phyloP scores from a whole-genome alignment of 2,329 filamentous ascomycete species.

The Neophaeococcomyces aloes region DNA sequence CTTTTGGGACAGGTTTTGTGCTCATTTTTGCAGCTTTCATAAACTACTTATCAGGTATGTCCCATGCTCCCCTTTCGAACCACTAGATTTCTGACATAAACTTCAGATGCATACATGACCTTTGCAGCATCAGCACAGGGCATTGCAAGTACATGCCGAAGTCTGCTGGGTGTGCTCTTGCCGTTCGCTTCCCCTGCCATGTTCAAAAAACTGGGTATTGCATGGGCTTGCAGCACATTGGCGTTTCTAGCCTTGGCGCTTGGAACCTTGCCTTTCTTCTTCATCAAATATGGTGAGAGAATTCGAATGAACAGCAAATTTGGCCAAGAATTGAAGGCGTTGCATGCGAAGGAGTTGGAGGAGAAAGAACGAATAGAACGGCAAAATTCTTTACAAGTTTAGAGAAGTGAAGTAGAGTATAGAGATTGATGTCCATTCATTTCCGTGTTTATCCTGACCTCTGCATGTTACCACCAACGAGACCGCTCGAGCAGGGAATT shows the following conservation, averaged over 20 bases:
- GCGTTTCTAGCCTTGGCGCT: slow-evolving; percentile 31
- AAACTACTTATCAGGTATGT: slow-evolving; percentile 45
- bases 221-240: slow-evolving; percentile 33
- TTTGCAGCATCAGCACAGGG: slow-evolving; percentile 50
- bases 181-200: slow-evolving; percentile 39
- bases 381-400: background rate
- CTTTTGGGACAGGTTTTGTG: slow-evolving; percentile 51
- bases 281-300: slow-evolving; percentile 32
- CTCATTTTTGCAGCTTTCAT: slow-evolving; percentile 54
- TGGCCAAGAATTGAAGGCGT: slow-evolving; percentile 30
- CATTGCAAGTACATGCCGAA: slow-evolving; percentile 41
- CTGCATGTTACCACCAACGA: no score
- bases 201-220: slow-evolving; percentile 30
- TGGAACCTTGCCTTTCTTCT: slow-evolving; percentile 32
- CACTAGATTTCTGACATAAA: no score
- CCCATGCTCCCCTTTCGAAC: no score
- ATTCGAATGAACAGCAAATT: slow-evolving; percentile 34
- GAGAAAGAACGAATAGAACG: slow-evolving; percentile 5
- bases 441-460: no score
- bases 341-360: slow-evolving; percentile 26
- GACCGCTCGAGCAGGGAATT: no score
- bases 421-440: no score
- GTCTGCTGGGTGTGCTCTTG: slow-evolving; percentile 44
- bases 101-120: slow-evolving; percentile 52
- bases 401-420: background rate